Evolutionary conservation across 345 rosid genomes (phyloP).

Genomic region (Camelina laxa): DNA sequence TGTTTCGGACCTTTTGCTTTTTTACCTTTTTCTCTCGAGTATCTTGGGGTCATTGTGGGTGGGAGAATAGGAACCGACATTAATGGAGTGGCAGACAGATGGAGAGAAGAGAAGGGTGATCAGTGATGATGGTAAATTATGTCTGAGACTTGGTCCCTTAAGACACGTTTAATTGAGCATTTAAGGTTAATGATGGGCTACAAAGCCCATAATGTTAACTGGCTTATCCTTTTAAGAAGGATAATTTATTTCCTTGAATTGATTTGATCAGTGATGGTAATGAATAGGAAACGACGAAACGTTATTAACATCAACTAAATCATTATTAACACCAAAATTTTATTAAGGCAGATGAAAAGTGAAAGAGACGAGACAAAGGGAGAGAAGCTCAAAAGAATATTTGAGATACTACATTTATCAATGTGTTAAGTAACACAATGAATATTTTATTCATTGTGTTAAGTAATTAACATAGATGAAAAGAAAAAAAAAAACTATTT

Average conservation of each 20-base stretch:
- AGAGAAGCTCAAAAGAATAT: too few species aligned
- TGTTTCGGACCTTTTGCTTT: background rate
- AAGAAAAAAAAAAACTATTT: too few species aligned
- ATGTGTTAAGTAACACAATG: too few species aligned
- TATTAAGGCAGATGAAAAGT: too few species aligned
- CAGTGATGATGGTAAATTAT: slow-evolving; percentile 1
- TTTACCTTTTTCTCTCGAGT: background rate
- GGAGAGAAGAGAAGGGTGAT: slow-evolving; percentile 26
- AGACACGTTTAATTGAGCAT: background rate
- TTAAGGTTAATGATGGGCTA: slow-evolving; percentile 10
- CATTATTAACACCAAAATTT: too few species aligned
- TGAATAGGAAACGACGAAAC: too few species aligned
- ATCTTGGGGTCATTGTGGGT: slow-evolving; percentile 16
- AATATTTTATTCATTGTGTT: too few species aligned
- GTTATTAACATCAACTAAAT: too few species aligned
- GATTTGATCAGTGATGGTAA: background rate
- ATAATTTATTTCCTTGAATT: background rate
- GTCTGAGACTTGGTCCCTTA: slow-evolving; percentile 10
- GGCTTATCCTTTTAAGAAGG: background rate
- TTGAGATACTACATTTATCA: too few species aligned
- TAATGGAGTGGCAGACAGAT: slow-evolving; percentile 39
- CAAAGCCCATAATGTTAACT: background rate
- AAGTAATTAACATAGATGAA: too few species aligned
- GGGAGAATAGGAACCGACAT: slow-evolving; percentile 32
- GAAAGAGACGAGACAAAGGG: too few species aligned